phyloP scores from a whole-genome alignment of 2,329 filamentous ascomycete genomes.

The Metarhizium rileyi region DNA sequence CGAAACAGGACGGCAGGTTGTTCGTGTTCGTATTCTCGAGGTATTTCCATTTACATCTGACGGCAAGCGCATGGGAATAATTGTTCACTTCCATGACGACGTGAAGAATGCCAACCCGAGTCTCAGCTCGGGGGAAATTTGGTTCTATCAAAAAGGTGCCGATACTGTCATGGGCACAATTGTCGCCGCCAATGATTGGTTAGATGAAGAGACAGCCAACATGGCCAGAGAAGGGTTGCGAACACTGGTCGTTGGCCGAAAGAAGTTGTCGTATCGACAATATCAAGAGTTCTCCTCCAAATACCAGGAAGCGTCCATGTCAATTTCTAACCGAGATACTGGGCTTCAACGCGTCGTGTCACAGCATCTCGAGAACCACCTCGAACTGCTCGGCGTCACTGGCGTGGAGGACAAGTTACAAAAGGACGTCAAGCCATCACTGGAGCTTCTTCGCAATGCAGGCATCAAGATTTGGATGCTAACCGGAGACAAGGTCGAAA shows the following conservation, averaged over 20 bases:
- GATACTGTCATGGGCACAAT: constrained; percentile 98
- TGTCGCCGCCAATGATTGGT: constrained; percentile 93
- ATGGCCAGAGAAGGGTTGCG: constrained; percentile 96
- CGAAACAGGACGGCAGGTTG: constrained; percentile 61
- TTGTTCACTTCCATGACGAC: constrained; percentile 71
- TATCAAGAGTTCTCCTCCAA: constrained; percentile 70
- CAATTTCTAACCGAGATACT: constrained; percentile 68
- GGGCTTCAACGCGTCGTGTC: constrained; percentile 73
- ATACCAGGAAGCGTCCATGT: constrained; percentile 71
- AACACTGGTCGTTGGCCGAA: constrained; percentile 90
- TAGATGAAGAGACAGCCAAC: constrained; percentile 98
- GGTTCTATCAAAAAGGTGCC: constrained; percentile 98
- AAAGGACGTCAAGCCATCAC: constrained; percentile 85
- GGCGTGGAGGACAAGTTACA: constrained; percentile 97
- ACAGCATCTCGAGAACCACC: constrained; percentile 72
- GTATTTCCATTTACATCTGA: constrained; percentile 97
- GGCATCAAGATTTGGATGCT: constrained; percentile 99
- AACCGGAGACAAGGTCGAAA: constrained; percentile 97
- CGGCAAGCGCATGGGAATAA: constrained; percentile 95
- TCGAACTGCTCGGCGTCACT: constrained; percentile 93
- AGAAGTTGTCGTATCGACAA: constrained; percentile 66
- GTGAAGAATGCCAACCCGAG: constrained; percentile 36
- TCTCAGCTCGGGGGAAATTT: constrained; percentile 65
- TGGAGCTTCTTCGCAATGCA: constrained; percentile 90
- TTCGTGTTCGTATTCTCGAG: constrained; percentile 81